Percentiles rank a stretch among this genome's conserved stretches.
Conservation (phyloP, 345 rosid genomes). For the Capsella bursapastoris region DNA sequence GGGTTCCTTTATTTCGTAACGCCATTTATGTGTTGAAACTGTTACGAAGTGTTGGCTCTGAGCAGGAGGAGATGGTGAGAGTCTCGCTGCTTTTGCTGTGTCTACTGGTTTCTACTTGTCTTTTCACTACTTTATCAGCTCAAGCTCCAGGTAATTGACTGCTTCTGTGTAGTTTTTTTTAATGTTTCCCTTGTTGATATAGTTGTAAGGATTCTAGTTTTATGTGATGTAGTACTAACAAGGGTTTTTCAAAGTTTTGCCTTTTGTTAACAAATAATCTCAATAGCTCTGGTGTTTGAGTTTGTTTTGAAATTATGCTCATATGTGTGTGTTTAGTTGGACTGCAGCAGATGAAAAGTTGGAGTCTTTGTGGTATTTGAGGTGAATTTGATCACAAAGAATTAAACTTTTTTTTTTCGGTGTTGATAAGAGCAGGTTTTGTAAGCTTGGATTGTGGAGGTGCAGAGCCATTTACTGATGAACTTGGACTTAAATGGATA, state of each 20-base stretch:
- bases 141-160: slow-evolving; percentile 64
- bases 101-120: slow-evolving; percentile 47
- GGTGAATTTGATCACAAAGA: slow-evolving; percentile 18
- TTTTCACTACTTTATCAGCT: slow-evolving; percentile 53
- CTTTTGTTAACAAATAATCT: not conserved
- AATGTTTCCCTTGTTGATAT: not conserved
- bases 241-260: slow-evolving; percentile 1
- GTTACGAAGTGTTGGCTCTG: slow-evolving; percentile 34
- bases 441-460: slow-evolving; percentile 97
- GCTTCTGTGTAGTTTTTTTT: not conserved
- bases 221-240: slow-evolving; percentile 1
- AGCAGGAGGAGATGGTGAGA: slow-evolving; percentile 59
- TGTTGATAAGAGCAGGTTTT: slow-evolving; percentile 60
- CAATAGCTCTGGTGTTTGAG: not conserved
- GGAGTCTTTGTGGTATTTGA: slow-evolving; percentile 12
- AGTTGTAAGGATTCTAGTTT: not conserved
- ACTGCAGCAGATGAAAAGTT: not conserved
- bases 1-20: not conserved
- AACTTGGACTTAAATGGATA: slow-evolving; percentile 81
- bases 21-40: slow-evolving; percentile 41
- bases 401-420: not conserved
- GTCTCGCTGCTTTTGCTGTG: slow-evolving; percentile 42
- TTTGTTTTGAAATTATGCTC: not conserved
- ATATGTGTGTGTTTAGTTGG: slow-evolving; percentile 1
- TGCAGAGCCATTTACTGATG: slow-evolving; percentile 66